Conservation (phyloP, 2,329 filamentous ascomycete species). For the Hypoxylon sp. region DNA sequence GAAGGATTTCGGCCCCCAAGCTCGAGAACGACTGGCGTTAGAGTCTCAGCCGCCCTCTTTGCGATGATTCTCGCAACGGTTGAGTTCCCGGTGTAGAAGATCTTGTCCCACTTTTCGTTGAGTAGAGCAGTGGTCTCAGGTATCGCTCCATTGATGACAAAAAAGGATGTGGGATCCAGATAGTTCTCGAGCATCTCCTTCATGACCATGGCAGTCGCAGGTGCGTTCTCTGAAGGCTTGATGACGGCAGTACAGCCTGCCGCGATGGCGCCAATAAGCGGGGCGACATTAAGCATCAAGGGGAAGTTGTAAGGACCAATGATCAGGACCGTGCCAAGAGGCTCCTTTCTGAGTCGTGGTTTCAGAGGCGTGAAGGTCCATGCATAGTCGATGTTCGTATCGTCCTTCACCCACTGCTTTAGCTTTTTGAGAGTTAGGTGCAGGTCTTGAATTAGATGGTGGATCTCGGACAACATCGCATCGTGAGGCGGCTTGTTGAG, state of each 20-base stretch:
- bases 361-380: constrained; percentile 77
- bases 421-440: constrained; percentile 83
- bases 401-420: constrained; percentile 86
- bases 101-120: constrained; percentile 95
- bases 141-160: constrained; percentile 84
- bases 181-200: constrained; percentile 82
- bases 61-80: constrained; percentile 88
- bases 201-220: constrained; percentile 82
- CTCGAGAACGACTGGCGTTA: constrained; percentile 91
- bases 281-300: constrained; percentile 82
- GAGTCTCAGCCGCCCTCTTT: constrained; percentile 88
- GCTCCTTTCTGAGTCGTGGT: constrained; percentile 87
- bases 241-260: constrained; percentile 91
- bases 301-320: constrained; percentile 98
- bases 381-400: constrained; percentile 78
- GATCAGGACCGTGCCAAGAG: constrained; percentile 84
- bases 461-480: constrained; percentile 79
- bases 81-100: constrained; percentile 92
- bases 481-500: constrained; percentile 85
- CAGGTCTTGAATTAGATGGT: constrained; percentile 86
- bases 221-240: constrained; percentile 90
- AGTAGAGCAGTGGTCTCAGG: constrained; percentile 86
- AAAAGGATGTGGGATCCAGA: constrained; percentile 84
- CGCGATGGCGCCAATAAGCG: constrained; percentile 89
- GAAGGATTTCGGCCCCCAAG: constrained; percentile 93